phyloP scores from a whole-genome alignment of 805 yeast species.

The Lachancea dasiensis region DNA sequence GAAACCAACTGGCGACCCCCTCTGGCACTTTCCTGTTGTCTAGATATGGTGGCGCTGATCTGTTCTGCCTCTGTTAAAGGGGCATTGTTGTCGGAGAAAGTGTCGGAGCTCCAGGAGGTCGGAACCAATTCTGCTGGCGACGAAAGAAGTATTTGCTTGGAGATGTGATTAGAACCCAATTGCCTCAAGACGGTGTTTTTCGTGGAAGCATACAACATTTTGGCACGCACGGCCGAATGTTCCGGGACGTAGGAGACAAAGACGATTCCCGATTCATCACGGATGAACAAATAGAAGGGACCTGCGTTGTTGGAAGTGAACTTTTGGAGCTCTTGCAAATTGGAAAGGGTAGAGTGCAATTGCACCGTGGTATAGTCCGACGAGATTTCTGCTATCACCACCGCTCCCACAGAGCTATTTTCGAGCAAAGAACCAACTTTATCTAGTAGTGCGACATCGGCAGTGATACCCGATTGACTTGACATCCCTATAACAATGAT shows the following conservation, averaged over 20 bases:
- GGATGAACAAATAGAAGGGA: constrained; percentile 48
- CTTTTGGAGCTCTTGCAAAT: constrained; percentile 39
- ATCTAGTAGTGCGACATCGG: constrained; percentile 25
- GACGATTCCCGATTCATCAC: constrained; percentile 26
- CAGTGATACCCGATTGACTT: constrained; percentile 55
- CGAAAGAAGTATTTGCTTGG: constrained; percentile 32
- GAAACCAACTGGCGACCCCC: constrained; percentile 25
- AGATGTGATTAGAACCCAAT: constrained; percentile 50
- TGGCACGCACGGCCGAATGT: constrained; percentile 66
- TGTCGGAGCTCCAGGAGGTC: constrained; percentile 11
- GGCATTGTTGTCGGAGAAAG: constrained; percentile 1
- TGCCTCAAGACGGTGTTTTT: constrained; percentile 70
- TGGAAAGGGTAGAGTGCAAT: constrained; percentile 12
- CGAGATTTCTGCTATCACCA: constrained; percentile 23
- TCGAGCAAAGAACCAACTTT: constrained; percentile 10
- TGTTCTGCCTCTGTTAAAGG: constrained; percentile 27
- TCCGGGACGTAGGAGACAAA: constrained; percentile 89
- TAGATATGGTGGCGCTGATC: constrained; percentile 20
- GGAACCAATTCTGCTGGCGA: constrained; percentile 29
- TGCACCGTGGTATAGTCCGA: constrained; percentile 21
- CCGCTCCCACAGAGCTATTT: constrained; percentile 5
- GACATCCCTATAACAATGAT: constrained; percentile 54
- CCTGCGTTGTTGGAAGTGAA: constrained; percentile 27
- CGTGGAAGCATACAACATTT: constrained; percentile 93
- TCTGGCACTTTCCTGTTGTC: constrained; percentile 23